Conservation (phyloP, 2,329 filamentous ascomycete species). For the Thelonectria blattea region DNA sequence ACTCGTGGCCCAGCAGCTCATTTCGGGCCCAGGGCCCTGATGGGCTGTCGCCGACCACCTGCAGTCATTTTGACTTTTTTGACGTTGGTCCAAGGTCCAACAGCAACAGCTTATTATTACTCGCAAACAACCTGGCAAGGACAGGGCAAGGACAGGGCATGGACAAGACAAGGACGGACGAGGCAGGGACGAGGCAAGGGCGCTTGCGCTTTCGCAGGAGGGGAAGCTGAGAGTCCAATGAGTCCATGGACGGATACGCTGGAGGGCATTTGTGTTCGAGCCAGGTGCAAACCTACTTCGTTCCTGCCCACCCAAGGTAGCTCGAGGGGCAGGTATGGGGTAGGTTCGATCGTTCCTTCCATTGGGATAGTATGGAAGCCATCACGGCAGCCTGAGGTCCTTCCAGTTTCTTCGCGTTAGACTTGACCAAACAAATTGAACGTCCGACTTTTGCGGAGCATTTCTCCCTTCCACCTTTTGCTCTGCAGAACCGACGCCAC, state of each 20-base stretch:
- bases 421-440: too few species aligned
- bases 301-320: neutral
- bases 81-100: constrained; percentile 3
- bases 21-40: constrained; percentile 15
- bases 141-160: constrained; percentile 1
- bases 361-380: too few species aligned
- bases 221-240: neutral
- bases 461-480: neutral
- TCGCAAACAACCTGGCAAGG: neutral
- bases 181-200: neutral
- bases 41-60: constrained; percentile 8
- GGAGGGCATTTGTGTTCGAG: neutral
- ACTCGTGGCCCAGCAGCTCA: constrained; percentile 3
- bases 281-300: neutral
- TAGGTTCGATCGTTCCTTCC: too few species aligned
- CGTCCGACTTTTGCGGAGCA: neutral
- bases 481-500: neutral
- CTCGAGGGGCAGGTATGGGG: too few species aligned
- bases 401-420: neutral
- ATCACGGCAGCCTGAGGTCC: too few species aligned
- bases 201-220: neutral
- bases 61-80: constrained; percentile 1
- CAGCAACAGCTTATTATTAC: neutral
- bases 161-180: constrained; percentile 3
- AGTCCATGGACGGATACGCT: too few species aligned